These are phyloP conservation scores for Phytophthora fragariaefolia DNA, from an alignment of 352 stramenopile species.

Conservation along the genomic window DNA sequence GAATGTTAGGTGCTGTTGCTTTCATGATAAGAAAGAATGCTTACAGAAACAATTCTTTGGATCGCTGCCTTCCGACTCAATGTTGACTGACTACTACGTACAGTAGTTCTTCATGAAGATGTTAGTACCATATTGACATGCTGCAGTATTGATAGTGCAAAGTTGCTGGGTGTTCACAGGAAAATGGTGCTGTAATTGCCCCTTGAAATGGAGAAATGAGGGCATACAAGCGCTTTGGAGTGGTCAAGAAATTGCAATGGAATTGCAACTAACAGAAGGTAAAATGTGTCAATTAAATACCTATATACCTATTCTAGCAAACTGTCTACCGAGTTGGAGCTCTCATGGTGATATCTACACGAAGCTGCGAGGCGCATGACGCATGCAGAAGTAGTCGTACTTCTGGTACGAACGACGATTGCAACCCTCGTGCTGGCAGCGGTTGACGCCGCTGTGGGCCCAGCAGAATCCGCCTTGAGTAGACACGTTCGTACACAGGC, in stretches of 20 bases:
- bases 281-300: conserved; percentile 26
- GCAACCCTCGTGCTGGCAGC: conserved; percentile 59
- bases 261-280: neutral
- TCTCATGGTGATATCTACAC: neutral
- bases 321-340: conserved; percentile 1
- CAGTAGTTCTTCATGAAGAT: too few relatives aligned
- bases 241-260: neutral
- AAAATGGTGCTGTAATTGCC: too few relatives aligned
- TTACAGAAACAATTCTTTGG: too few relatives aligned
- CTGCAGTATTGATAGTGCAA: too few relatives aligned
- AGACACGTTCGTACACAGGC: conserved; percentile 63
- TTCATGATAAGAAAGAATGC: too few relatives aligned
- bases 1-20: too few relatives aligned
- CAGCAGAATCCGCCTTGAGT: conserved; percentile 71
- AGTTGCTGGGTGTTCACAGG: too few relatives aligned
- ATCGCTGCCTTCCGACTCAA: too few relatives aligned
- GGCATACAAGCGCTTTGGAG: too few relatives aligned
- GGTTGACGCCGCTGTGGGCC: conserved; percentile 69
- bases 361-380: conserved; percentile 39
- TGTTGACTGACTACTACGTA: too few relatives aligned
- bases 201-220: too few relatives aligned
- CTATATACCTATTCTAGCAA: conserved; percentile 15
- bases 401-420: conserved; percentile 66
- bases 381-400: conserved; percentile 70
- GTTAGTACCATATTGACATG: too few relatives aligned